Evolutionary conservation across 192 early-diverging fungal genomes (phyloP).

Genomic region (Umbelopsis sp.): DNA sequence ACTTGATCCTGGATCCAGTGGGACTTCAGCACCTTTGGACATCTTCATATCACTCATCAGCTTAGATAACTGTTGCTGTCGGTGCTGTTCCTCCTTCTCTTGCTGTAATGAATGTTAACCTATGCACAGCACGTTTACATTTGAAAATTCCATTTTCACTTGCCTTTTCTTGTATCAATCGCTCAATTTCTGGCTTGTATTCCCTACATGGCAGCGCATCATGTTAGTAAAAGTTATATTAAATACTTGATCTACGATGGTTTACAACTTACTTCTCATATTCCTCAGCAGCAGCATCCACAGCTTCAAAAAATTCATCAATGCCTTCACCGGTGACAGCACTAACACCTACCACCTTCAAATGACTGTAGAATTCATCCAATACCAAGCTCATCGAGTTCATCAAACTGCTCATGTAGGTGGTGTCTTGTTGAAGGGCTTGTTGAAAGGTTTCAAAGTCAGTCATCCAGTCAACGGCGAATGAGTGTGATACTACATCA

Average conservation of each 20-base stretch:
- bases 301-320: constrained; percentile 81
- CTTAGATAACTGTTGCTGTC: constrained; percentile 63
- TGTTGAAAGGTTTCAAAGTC: constrained; percentile 95
- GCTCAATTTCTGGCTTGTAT: constrained; percentile 84
- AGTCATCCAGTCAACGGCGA: constrained; percentile 95
- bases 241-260: not conserved
- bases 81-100: constrained; percentile 66
- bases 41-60: constrained; percentile 91
- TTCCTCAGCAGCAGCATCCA: constrained; percentile 80
- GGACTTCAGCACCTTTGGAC: constrained; percentile 47
- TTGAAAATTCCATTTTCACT: not conserved
- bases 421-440: constrained; percentile 79
- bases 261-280: constrained; percentile 70
- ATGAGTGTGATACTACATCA: constrained; percentile 87
- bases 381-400: constrained; percentile 94
- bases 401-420: constrained; percentile 92
- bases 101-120: constrained; percentile 31
- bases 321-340: constrained; percentile 94
- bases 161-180: constrained; percentile 66
- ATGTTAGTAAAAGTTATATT: not conserved
- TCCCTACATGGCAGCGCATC: constrained; percentile 44
- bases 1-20: constrained; percentile 31
- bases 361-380: constrained; percentile 92
- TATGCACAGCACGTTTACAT: not conserved
- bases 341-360: constrained; percentile 85